Evolutionary conservation across 2,329 filamentous ascomycete species (phyloP), one percentile per base, ranked within the genome.

Genomic region (Alternaria brassicicola): DNA sequence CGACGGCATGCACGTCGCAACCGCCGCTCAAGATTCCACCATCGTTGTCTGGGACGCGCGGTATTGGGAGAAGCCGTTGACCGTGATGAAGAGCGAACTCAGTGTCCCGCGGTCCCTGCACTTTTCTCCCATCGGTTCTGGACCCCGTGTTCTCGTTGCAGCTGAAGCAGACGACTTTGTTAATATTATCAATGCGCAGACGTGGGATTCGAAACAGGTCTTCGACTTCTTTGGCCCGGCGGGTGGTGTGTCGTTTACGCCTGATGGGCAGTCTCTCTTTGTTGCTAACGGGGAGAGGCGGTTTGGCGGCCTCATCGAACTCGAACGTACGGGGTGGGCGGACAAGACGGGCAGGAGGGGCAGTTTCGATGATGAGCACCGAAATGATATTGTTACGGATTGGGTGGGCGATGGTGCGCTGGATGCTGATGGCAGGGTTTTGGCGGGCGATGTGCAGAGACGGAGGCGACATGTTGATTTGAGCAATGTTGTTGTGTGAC

Each of bases 1-100:
- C 52, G 88, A 93, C 71, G 90, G 90, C 30, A 87, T 88, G 79
- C 89, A 88, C 12, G 84, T 93, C 19, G 91, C 91, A 12, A 93
- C 91, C 0, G 90, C 88, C 21, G 89, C 89, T 61, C 90, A 94
- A 75, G 91, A 94, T 74, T 88, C 84, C 72, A 84, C 83, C 26
- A 83, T 93, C 64, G 86, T 88, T 63, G 86, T 94, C 47, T 93
- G 89, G 87, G 91, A 94, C 72, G 88, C 90, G 7, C 84, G 91
- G 8, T 86, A 85, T 52, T 91, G 89, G 88, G 82, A 78, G 42
- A 78, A 83, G 53, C 82, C 83, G 8, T 78, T 83, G 4, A 80
- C 80, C 17, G 84, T 84, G 10, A 79, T 93, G 23, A 80, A 83
- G 39, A 85, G 86, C 23, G 85, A 89, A 68, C 87, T 92, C 82